These are phyloP conservation scores for Protomyces inundatus DNA, from an alignment of 1,139 yeast genomes.

Conservation along the genomic window DNA sequence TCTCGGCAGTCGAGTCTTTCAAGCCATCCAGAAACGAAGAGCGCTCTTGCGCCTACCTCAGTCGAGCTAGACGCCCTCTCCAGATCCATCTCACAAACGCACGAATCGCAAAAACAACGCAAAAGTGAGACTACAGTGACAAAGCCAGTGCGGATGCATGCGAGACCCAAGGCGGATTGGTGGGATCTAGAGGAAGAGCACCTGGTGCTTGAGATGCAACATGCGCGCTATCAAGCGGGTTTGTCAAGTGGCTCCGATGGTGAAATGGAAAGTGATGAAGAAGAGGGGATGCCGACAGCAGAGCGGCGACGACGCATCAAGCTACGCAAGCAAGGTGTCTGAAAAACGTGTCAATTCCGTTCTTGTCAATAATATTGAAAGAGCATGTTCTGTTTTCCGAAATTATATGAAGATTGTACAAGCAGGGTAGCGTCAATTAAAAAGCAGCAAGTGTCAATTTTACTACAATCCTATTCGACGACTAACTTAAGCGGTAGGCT, in stretches of 20 bases:
- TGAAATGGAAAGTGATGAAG: background rate
- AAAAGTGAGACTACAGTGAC: background rate
- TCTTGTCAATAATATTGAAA: no score
- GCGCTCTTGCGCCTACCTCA: background rate
- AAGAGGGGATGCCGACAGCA: background rate
- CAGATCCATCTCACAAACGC: background rate
- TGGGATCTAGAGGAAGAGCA: conserved; percentile 17
- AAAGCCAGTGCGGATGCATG: background rate
- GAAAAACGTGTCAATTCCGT: no score
- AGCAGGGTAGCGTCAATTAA: no score
- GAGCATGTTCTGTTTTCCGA: no score
- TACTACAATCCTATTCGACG: no score
- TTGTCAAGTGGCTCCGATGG: background rate
- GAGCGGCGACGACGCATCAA: no score
- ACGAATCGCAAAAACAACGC: background rate
- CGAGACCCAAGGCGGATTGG: conserved; percentile 4
- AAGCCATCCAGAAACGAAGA: background rate
- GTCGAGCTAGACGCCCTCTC: background rate
- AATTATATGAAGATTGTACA: no score
- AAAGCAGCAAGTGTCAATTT: no score
- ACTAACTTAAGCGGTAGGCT: background rate
- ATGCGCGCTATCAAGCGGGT: background rate
- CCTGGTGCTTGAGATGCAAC: background rate
- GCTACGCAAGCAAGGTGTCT: no score
- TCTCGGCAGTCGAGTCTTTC: background rate